Evolutionary conservation across 148 eudicot genomes (phyloP).

Genomic region (Cornus controversa): DNA sequence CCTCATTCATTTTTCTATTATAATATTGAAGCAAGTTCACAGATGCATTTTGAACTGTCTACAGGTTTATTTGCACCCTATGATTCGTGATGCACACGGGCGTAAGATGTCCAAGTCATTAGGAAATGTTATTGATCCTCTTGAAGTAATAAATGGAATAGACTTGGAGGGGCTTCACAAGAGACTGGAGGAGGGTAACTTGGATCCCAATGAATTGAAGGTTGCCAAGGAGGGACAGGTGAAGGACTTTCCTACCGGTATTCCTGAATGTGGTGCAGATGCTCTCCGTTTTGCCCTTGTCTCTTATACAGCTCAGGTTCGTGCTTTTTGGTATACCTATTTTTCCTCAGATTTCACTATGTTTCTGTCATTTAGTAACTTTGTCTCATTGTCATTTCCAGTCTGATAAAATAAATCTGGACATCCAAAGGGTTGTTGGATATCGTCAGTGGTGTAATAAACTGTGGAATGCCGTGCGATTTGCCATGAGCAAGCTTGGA

Average conservation of each 20-base stretch:
- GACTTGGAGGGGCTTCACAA: slow-evolving; percentile 77
- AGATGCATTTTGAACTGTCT: slow-evolving; percentile 1
- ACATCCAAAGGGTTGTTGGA: slow-evolving; percentile 86
- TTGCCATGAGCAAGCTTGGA: slow-evolving; percentile 90
- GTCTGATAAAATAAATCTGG: slow-evolving; percentile 95
- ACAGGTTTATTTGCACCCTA: slow-evolving; percentile 95
- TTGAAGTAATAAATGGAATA: slow-evolving; percentile 86
- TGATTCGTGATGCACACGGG: slow-evolving; percentile 98
- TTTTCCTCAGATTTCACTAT: not conserved
- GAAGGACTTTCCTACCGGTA: slow-evolving; percentile 88
- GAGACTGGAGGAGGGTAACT: slow-evolving; percentile 84
- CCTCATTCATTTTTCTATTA: not conserved
- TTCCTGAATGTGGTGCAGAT: slow-evolving; percentile 96
- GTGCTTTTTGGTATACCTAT: slow-evolving; percentile 6
- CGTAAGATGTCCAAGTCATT: slow-evolving; percentile 96
- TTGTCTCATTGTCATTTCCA: slow-evolving; percentile 27
- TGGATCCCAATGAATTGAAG: slow-evolving; percentile 64
- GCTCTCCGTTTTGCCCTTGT: slow-evolving; percentile 95
- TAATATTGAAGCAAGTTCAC: not conserved
- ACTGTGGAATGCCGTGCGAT: slow-evolving; percentile 89
- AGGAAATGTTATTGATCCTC: slow-evolving; percentile 93
- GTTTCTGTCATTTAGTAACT: not conserved
- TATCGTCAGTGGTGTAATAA: slow-evolving; percentile 99
- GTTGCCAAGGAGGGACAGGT: slow-evolving; percentile 80
- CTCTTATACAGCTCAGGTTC: slow-evolving; percentile 95